Evolutionary conservation across 495 filamentous ascomycete species (phyloP).

Genomic region (Oleoguttula mirabilis): DNA sequence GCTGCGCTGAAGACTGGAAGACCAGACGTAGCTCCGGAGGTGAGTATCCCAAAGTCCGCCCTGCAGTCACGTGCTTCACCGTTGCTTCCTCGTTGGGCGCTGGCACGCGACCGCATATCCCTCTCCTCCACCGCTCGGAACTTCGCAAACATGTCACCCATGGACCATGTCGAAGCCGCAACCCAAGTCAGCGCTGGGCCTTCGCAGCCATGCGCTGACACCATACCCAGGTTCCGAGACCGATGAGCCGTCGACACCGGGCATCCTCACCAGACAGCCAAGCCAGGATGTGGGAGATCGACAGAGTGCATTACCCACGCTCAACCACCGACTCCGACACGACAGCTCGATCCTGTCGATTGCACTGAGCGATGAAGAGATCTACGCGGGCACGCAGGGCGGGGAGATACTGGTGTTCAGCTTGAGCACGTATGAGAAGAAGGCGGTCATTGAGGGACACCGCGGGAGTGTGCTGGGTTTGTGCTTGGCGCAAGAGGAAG

Average conservation of each 20-base stretch:
- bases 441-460: slow-evolving; percentile 68
- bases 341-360: slow-evolving; percentile 61
- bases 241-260: slow-evolving; percentile 3
- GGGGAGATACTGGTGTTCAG: slow-evolving; percentile 88
- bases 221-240: slow-evolving; percentile 12
- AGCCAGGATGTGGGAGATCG: slow-evolving; percentile 12
- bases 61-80: too few relatives aligned
- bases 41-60: too few relatives aligned
- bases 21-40: too few relatives aligned
- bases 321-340: slow-evolving; percentile 59
- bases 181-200: slow-evolving; percentile 6
- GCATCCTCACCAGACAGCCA: slow-evolving; percentile 10
- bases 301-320: slow-evolving; percentile 33
- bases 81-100: too few relatives aligned
- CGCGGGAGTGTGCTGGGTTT: slow-evolving; percentile 80
- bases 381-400: slow-evolving; percentile 84
- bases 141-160: too few relatives aligned
- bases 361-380: slow-evolving; percentile 45
- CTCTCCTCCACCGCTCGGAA: too few relatives aligned
- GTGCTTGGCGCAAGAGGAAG: slow-evolving; percentile 59
- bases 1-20: too few relatives aligned
- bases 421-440: slow-evolving; percentile 69
- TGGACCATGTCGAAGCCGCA: slow-evolving; percentile 7
- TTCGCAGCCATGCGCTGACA: slow-evolving; percentile 4
- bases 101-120: too few relatives aligned